These are phyloP conservation scores for Dendrobium officinale DNA, from an alignment of 106 monocot species.

Conservation along the genomic window DNA sequence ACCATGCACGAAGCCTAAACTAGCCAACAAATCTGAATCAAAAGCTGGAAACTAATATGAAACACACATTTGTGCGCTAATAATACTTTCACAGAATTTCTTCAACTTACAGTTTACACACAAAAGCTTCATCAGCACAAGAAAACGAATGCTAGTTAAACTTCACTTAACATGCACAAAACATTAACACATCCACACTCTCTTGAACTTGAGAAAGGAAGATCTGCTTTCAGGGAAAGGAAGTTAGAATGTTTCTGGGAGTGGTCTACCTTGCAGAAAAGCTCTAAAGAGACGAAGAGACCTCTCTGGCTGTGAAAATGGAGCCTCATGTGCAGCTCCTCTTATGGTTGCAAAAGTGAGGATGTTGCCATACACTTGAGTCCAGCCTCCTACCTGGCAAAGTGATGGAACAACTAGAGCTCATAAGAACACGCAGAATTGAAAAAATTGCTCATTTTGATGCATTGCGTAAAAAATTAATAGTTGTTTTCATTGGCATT, in stretches of 20 bases:
- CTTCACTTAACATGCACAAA: conserved; percentile 2
- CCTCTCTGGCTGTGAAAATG: conserved; percentile 95
- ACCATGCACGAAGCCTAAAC: not conserved
- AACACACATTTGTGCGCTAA: not conserved
- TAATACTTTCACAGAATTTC: not conserved
- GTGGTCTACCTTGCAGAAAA: conserved; percentile 59
- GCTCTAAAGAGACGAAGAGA: conserved; percentile 77
- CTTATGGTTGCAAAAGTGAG: conserved; percentile 90
- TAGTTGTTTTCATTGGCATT: not conserved
- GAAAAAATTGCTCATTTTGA: not conserved
- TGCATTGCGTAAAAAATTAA: too few species aligned
- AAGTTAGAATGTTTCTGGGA: conserved; percentile 70
- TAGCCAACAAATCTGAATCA: not conserved
- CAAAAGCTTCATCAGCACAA: not conserved
- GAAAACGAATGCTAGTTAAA: not conserved
- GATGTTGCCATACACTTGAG: conserved; percentile 76
- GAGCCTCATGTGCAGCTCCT: conserved; percentile 97
- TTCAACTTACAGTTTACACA: not conserved
- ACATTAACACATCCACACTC: not conserved
- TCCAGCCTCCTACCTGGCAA: conserved; percentile 93
- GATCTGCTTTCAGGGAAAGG: too few species aligned
- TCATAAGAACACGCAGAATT: not conserved
- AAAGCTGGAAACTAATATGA: not conserved
- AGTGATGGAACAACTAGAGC: not conserved
- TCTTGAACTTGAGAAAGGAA: not conserved